phyloP scores from a whole-genome alignment of 345 rosid genomes.

The Geranium rotundifolium region DNA sequence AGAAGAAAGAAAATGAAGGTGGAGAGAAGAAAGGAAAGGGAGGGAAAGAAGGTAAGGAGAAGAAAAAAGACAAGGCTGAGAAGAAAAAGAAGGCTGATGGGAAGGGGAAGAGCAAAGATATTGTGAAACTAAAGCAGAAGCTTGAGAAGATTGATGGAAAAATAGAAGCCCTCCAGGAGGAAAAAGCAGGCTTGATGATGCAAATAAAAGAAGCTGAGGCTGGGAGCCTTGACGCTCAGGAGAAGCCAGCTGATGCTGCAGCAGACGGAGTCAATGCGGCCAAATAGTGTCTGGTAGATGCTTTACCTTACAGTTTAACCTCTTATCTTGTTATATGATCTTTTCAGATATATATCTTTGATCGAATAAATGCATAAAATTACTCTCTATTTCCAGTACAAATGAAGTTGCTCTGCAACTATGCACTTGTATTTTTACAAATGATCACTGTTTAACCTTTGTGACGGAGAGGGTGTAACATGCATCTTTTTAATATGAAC shows the following conservation, averaged over 20 bases:
- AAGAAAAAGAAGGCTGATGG: constrained; percentile 39
- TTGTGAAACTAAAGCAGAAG: constrained; percentile 38
- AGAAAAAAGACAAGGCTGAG: constrained; percentile 21
- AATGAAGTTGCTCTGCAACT: background rate
- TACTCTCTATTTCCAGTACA: background rate
- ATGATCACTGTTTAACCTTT: background rate
- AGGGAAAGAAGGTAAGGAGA: constrained; percentile 10
- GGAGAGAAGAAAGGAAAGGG: constrained; percentile 15
- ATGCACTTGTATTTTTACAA: background rate
- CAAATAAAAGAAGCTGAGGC: constrained; percentile 51
- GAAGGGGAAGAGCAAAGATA: constrained; percentile 34
- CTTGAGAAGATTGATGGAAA: constrained; percentile 47
- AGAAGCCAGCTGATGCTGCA: constrained; percentile 10
- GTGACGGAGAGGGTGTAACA: background rate
- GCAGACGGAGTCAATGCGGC: constrained; percentile 1
- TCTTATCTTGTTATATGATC: no score
- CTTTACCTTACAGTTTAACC: no score
- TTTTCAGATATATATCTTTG: background rate
- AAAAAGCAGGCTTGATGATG: constrained; percentile 36
- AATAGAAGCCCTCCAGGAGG: constrained; percentile 37
- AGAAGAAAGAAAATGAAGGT: constrained; percentile 15
- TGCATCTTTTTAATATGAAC: background rate
- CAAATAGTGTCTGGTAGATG: background rate
- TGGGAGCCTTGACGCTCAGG: constrained; percentile 7
- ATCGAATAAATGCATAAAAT: background rate